These are phyloP conservation scores for Priceomyces melissophilus DNA, from an alignment of 805 yeast genomes.

Conservation along the genomic window DNA sequence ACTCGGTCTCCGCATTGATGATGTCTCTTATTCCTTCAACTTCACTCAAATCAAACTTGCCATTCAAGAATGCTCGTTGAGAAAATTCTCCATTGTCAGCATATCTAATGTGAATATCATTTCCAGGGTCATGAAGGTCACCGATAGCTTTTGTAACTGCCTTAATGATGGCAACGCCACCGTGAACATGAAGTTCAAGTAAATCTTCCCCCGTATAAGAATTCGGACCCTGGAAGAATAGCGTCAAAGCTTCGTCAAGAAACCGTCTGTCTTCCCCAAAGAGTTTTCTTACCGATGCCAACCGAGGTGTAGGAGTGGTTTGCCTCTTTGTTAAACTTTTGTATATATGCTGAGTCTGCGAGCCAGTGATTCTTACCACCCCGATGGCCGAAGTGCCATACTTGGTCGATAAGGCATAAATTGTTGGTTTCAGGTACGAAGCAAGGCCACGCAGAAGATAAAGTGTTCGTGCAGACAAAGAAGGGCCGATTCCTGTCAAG, in stretches of 20 bases:
- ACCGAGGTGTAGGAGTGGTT: slow-evolving; percentile 44
- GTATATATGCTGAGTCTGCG: slow-evolving; percentile 48
- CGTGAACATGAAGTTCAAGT: slow-evolving; percentile 88
- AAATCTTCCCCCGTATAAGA: slow-evolving; percentile 93
- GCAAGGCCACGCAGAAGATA: no score
- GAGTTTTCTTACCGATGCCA: slow-evolving; percentile 57
- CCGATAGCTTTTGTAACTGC: slow-evolving; percentile 65
- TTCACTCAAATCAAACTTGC: slow-evolving; percentile 80
- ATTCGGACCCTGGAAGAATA: slow-evolving; percentile 67
- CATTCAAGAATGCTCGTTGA: slow-evolving; percentile 78
- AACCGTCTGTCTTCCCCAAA: slow-evolving; percentile 37
- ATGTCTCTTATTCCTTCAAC: slow-evolving; percentile 86
- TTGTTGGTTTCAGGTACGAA: slow-evolving; percentile 51
- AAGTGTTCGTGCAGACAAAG: no score
- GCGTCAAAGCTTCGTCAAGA: slow-evolving; percentile 73
- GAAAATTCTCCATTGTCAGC: slow-evolving; percentile 96
- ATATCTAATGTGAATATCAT: slow-evolving; percentile 52
- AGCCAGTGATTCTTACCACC: slow-evolving; percentile 79
- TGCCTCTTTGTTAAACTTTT: slow-evolving; percentile 41
- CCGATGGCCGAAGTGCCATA: slow-evolving; percentile 83
- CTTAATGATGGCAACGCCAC: slow-evolving; percentile 81
- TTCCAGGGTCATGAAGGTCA: slow-evolving; percentile 43
- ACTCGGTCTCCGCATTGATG: slow-evolving; percentile 92
- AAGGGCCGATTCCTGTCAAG: no score
- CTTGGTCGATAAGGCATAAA: slow-evolving; percentile 87